Evolutionary conservation across 805 yeast species (phyloP).

Genomic region (Hanseniaspora lindneri): DNA sequence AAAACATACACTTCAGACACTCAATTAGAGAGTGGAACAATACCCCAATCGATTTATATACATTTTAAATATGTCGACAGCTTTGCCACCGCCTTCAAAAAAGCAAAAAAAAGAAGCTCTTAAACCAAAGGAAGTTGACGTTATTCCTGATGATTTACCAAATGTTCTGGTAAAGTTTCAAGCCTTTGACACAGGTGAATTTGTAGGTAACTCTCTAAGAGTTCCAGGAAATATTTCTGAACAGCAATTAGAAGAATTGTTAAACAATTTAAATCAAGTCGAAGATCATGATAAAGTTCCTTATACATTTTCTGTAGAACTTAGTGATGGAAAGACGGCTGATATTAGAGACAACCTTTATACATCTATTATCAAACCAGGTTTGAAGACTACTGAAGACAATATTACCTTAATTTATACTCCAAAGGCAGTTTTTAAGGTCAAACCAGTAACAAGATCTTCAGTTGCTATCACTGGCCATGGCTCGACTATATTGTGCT

Average conservation of each 20-base stretch:
- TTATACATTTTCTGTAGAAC: constrained; percentile 64
- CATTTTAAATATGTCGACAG: constrained; percentile 59
- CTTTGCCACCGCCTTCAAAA: constrained; percentile 87
- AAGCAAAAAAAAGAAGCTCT: constrained; percentile 78
- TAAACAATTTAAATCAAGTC: constrained; percentile 59
- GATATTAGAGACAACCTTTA: constrained; percentile 74
- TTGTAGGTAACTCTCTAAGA: constrained; percentile 70
- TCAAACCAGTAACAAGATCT: constrained; percentile 78
- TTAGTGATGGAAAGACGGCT: constrained; percentile 35
- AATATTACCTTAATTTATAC: constrained; percentile 80
- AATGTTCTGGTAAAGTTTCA: constrained; percentile 79
- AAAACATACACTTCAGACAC: too few relatives aligned
- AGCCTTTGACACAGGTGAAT: constrained; percentile 85
- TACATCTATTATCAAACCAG: constrained; percentile 72
- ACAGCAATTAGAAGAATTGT: constrained; percentile 72
- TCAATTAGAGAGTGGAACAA: too few relatives aligned
- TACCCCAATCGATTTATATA: too few relatives aligned
- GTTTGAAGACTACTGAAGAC: constrained; percentile 82
- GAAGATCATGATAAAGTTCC: constrained; percentile 71
- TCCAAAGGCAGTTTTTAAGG: constrained; percentile 91
- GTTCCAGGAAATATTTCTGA: constrained; percentile 85
- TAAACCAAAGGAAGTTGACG: constrained; percentile 58
- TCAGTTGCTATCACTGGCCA: constrained; percentile 92
- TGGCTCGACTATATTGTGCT: constrained; percentile 82
- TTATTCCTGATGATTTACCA: constrained; percentile 69